phyloP scores from a whole-genome alignment of 1,139 yeast species.

The Sugiyamaella paludigena region DNA sequence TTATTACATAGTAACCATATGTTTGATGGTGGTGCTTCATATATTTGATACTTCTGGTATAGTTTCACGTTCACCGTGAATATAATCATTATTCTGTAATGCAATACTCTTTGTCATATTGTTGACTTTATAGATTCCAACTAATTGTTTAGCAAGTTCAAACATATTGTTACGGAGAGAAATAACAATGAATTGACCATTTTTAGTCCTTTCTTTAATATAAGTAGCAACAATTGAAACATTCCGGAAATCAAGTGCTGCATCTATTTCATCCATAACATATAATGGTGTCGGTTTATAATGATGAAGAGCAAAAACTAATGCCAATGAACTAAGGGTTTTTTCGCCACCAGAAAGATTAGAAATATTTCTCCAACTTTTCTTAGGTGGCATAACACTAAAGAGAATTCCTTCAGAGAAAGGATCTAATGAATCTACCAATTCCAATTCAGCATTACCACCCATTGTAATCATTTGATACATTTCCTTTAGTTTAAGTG shows the following conservation, averaged over 20 bases:
- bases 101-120: slow-evolving; percentile 88
- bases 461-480: slow-evolving; percentile 99
- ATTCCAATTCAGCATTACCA: slow-evolving; percentile 95
- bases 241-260: slow-evolving; percentile 94
- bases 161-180: slow-evolving; percentile 97
- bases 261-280: slow-evolving; percentile 99
- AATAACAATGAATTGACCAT: slow-evolving; percentile 95
- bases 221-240: slow-evolving; percentile 97
- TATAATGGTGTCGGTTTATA: slow-evolving; percentile 96
- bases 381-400: slow-evolving; percentile 99
- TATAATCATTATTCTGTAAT: slow-evolving; percentile 51
- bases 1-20: too few species aligned
- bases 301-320: slow-evolving; percentile 94
- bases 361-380: slow-evolving; percentile 94
- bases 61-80: slow-evolving; percentile 8
- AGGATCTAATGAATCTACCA: slow-evolving; percentile 96
- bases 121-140: slow-evolving; percentile 91
- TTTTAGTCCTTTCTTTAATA: slow-evolving; percentile 90
- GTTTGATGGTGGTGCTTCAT: too few species aligned
- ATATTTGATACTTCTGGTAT: neutral
- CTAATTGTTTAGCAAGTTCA: slow-evolving; percentile 88
- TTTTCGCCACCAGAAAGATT: slow-evolving; percentile 98
- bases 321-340: slow-evolving; percentile 89
- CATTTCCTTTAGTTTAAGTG: slow-evolving; percentile 91
- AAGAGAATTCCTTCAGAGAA: slow-evolving; percentile 95